Evolutionary conservation across 768 basidiomycete species (phyloP).

Genomic region (Suillus tomentosus): DNA sequence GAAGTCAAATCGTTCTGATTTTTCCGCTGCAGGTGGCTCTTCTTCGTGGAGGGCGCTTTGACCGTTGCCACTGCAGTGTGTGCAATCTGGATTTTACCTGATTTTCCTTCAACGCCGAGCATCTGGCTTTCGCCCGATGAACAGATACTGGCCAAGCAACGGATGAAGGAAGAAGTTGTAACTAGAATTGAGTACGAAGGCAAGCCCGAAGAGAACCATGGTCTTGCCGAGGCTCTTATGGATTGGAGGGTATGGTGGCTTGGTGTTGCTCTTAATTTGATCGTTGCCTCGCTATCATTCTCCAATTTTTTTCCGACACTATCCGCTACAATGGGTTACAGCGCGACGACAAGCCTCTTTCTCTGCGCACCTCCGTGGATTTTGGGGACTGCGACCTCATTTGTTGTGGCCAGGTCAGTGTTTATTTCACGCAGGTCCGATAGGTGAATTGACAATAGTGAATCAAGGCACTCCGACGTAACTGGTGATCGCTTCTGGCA

Average conservation of each 20-base stretch:
- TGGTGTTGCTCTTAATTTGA: conserved; percentile 57
- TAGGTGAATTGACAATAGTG: conserved; percentile 10
- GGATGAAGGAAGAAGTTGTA: conserved; percentile 65
- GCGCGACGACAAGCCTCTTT: conserved; percentile 59
- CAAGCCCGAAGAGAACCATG: conserved; percentile 38
- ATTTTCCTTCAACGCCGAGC: conserved; percentile 63
- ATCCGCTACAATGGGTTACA: conserved; percentile 68
- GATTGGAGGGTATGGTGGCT: conserved; percentile 88
- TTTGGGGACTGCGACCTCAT: conserved; percentile 57
- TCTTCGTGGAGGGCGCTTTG: conserved; percentile 62
- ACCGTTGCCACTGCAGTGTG: conserved; percentile 52
- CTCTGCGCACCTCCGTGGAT: conserved; percentile 79
- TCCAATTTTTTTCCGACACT: conserved; percentile 80
- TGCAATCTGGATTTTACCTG: conserved; percentile 67
- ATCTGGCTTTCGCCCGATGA: conserved; percentile 63
- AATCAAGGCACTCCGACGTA: conserved; percentile 65
- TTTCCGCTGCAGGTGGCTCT: conserved; percentile 56
- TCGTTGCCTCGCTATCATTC: conserved; percentile 61
- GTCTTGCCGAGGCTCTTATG: conserved; percentile 55
- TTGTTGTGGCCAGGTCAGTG: conserved; percentile 50
- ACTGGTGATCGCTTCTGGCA: conserved; percentile 73
- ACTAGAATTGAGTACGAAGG: conserved; percentile 49
- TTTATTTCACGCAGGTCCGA: neutral
- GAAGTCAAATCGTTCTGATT: conserved; percentile 2
- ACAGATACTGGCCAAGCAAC: conserved; percentile 50